A percentile compares a stretch with the other conserved stretches of the same genome.
Conservation (phyloP, 192 early-diverging fungal species). For the Rhizophagus clarus region DNA sequence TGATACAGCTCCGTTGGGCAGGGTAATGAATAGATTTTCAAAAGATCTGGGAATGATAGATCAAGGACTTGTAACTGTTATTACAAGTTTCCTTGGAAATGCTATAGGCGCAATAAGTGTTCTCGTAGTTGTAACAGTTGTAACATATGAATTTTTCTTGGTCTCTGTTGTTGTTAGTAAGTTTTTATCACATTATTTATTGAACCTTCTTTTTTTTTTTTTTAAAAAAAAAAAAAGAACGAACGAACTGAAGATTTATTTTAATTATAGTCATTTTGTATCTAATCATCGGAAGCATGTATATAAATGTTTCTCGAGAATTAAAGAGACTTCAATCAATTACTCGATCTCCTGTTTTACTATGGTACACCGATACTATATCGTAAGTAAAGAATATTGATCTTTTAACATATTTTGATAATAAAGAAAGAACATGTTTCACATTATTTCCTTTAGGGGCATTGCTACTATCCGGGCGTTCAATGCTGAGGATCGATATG, state of each 20-base stretch:
- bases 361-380: slow-evolving; percentile 48
- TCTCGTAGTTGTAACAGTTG: slow-evolving; percentile 57
- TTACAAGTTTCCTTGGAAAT: slow-evolving; percentile 52
- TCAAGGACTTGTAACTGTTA: slow-evolving; percentile 52
- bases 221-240: neutral
- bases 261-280: slow-evolving; percentile 18
- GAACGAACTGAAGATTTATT: neutral
- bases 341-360: slow-evolving; percentile 33
- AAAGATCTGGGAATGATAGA: slow-evolving; percentile 87
- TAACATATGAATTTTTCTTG: slow-evolving; percentile 69
- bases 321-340: slow-evolving; percentile 85
- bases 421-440: slow-evolving; percentile 85
- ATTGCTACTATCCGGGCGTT: slow-evolving; percentile 85
- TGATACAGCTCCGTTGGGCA: slow-evolving; percentile 83
- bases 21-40: slow-evolving; percentile 87
- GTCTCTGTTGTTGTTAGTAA: slow-evolving; percentile 51
- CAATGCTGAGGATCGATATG: slow-evolving; percentile 65
- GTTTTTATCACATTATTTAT: neutral
- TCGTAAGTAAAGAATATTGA: slow-evolving; percentile 31
- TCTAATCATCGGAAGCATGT: slow-evolving; percentile 5
- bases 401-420: slow-evolving; percentile 51
- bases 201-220: neutral
- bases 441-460: slow-evolving; percentile 72
- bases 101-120: slow-evolving; percentile 51
- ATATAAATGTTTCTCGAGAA: slow-evolving; percentile 59